Conservation (phyloP, 495 filamentous ascomycete genomes). For the Ramalina intermedia region DNA sequence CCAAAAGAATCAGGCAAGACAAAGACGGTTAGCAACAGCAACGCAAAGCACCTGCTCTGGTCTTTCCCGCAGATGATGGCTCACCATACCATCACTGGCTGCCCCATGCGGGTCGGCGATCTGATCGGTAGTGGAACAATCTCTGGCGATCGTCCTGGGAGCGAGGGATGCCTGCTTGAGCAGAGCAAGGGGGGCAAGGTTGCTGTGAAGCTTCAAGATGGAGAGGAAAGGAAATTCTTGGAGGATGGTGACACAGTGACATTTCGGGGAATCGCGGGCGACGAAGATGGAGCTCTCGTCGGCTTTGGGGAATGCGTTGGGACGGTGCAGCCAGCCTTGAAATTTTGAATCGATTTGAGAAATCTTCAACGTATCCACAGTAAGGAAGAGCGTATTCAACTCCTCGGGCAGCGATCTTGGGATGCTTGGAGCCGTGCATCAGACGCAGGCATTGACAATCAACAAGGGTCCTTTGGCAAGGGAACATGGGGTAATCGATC, state of each 20-base stretch:
- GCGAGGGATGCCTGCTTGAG: conserved; percentile 69
- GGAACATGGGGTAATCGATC: no score
- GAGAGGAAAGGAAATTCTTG: conserved; percentile 60
- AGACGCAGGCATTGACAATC: neutral
- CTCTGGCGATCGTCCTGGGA: conserved; percentile 47
- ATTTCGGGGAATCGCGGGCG: conserved; percentile 51
- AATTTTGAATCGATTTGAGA: neutral
- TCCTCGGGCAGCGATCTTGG: neutral
- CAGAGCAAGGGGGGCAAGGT: conserved; percentile 55
- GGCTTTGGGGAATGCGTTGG: conserved; percentile 29
- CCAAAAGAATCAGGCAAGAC: conserved; percentile 42
- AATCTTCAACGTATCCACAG: neutral
- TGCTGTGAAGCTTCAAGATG: conserved; percentile 49
- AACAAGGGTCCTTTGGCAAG: neutral
- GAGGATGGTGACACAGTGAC: conserved; percentile 73
- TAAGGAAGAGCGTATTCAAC: neutral
- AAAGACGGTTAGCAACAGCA: conserved; percentile 50
- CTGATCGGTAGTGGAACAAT: conserved; percentile 85
- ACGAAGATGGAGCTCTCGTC: conserved; percentile 21
- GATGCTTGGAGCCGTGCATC: neutral
- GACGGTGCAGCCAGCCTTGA: conserved; percentile 11
- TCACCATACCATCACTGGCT: conserved; percentile 79
- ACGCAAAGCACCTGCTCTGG: conserved; percentile 62
- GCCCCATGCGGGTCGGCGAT: conserved; percentile 68
- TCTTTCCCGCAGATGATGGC: conserved; percentile 92